Conservation (phyloP, 164 flowering plant species). For the Chloranthus sessilifolius region DNA sequence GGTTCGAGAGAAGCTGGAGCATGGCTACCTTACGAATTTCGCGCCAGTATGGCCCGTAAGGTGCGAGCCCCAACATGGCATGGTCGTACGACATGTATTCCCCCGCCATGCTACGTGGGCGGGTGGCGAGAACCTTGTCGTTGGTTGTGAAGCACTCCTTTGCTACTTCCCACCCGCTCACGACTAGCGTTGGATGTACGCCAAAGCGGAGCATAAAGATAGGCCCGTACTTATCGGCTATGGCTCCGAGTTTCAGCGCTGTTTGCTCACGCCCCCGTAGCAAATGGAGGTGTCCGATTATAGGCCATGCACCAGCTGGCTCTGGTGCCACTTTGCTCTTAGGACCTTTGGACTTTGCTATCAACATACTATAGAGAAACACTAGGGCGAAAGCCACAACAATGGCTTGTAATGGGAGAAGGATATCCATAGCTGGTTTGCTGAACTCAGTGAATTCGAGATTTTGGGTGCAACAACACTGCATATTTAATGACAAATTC, state of each 20-base stretch:
- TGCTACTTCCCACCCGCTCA: conserved; percentile 14
- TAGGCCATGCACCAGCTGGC: conserved; percentile 10
- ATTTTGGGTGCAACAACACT: too few species aligned
- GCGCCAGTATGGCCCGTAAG: conserved; percentile 17
- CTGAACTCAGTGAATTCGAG: too few species aligned
- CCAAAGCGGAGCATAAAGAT: conserved; percentile 14
- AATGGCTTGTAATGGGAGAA: not conserved
- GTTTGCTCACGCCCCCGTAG: not conserved
- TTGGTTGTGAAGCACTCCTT: conserved; percentile 21
- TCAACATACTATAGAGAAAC: conserved; percentile 2
- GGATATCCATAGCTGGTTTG: not conserved
- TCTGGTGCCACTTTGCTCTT: conserved; percentile 9
- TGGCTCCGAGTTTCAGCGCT: conserved; percentile 2
- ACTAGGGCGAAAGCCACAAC: not conserved
- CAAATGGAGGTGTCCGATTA: conserved; percentile 20
- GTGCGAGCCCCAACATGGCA: conserved; percentile 8
- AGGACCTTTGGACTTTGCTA: not conserved
- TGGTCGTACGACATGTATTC: conserved; percentile 6
- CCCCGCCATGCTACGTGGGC: not conserved
- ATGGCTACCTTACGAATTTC: conserved; percentile 11
- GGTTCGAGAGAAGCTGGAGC: conserved; percentile 13
- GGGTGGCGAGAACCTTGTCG: conserved; percentile 12
- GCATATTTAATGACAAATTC: too few species aligned
- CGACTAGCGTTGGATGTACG: conserved; percentile 10
- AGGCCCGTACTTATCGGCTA: conserved; percentile 19